phyloP scores from a whole-genome alignment of 148 eudicot genomes.

The Chenopodium formosanum region DNA sequence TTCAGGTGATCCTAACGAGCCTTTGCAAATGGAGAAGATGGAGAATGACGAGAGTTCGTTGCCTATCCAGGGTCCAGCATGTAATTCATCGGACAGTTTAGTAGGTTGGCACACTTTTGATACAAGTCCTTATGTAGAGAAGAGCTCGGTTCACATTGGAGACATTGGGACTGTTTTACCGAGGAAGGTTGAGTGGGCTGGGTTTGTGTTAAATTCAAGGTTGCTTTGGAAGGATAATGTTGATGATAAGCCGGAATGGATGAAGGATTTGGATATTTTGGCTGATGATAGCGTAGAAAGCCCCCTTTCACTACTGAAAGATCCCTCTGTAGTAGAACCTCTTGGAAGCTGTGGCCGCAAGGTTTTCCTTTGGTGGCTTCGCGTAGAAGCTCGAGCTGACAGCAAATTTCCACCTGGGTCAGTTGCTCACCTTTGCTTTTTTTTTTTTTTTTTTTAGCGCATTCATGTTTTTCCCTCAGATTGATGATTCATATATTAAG shows the following conservation, averaged over 20 bases:
- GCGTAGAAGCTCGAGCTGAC: conserved; percentile 96
- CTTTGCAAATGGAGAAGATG: conserved; percentile 29
- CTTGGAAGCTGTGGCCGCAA: conserved; percentile 95
- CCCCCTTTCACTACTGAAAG: conserved; percentile 71
- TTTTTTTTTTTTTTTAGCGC: conserved; percentile 3
- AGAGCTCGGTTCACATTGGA: conserved; percentile 71
- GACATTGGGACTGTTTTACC: conserved; percentile 79
- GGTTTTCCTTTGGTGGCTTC: conserved; percentile 97
- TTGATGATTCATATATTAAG: background rate
- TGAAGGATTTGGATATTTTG: conserved; percentile 61
- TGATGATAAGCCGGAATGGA: conserved; percentile 70
- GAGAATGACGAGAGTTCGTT: conserved; percentile 43
- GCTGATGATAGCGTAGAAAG: conserved; percentile 56
- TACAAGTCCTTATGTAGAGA: conserved; percentile 50
- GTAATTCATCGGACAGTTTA: conserved; percentile 76
- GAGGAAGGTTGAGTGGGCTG: conserved; percentile 90
- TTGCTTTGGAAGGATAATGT: conserved; percentile 67
- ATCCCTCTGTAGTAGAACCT: conserved; percentile 79
- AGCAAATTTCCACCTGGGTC: conserved; percentile 93
- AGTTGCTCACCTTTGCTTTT: conserved; percentile 29
- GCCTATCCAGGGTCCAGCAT: conserved; percentile 95
- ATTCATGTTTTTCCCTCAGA: conserved; percentile 7
- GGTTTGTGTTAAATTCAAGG: conserved; percentile 87
- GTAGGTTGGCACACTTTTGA: conserved; percentile 89
- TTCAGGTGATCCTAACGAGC: conserved; percentile 53